Evolutionary conservation across 2,329 filamentous ascomycete genomes (phyloP), one percentile per base, ranked within the genome.

Genomic region (Aspergillus fumigatus): DNA sequence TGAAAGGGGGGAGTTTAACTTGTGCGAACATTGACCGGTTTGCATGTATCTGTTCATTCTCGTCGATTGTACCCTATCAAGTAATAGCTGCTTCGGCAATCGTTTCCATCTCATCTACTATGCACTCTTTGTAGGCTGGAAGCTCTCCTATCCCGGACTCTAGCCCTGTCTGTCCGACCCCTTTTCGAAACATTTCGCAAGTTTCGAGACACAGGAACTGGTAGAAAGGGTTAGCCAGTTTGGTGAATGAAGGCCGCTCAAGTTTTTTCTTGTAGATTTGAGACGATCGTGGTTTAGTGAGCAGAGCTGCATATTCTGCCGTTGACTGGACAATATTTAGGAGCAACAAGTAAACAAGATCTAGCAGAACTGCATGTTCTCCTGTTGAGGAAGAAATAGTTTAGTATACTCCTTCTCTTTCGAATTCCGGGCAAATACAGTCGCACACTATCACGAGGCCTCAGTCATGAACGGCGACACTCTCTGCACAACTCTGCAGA

Each of bases 191-290:
- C 64, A 82, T 86, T 38, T 87, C 80, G 67, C 80, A 84, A 17
- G 85, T 93, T 52, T 84, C 86, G 35, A 82, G 84, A 73, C 90
- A 94, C 67, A 82, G 86, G 62, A 89, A 88, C 70, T 94, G 85
- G 77, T 79, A 86, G 52, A 79, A 90, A n/a, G 90, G 94, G 79
- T 57, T 88, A 69, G 85, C 89, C 64, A 90, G 90, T 0, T 70
- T 92, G 64, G 82, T 75, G 53, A 73, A 77, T 4, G 82, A 86
- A 80, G 82, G 92, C 4, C 1, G 92, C 87, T 65, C 92, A 82
- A 58, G 51, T 35, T 0, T 14, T 35, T 35, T n/a, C n/a, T 35
- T 35, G 32, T 17, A 7, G 3, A 17, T 35, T 1, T 3, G 7
- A 17, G 11, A 4, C 11, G 29, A 32, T 6, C 11, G 2, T 14